phyloP scores from a whole-genome alignment of 2,329 filamentous ascomycete genomes.

The Chalara sp. region DNA sequence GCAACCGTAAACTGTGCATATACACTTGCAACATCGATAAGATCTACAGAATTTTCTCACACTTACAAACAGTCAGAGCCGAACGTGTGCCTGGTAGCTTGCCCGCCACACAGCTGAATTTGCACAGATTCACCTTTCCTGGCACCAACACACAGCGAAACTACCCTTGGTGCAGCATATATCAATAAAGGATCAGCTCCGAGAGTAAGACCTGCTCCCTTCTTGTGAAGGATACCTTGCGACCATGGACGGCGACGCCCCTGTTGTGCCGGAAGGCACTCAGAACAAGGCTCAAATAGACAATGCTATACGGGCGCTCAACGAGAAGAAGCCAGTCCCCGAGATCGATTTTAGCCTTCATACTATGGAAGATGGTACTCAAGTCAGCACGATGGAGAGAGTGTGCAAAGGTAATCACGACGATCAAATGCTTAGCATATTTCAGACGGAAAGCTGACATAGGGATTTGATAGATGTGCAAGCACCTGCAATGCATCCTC shows the following conservation, averaged over 20 bases:
- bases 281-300: conserved; percentile 54
- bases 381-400: conserved; percentile 91
- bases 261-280: conserved; percentile 13
- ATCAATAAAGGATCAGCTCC: too few species aligned
- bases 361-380: conserved; percentile 93
- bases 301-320: conserved; percentile 85
- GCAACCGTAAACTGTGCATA: too few species aligned
- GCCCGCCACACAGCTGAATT: too few species aligned
- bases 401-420: conserved; percentile 84
- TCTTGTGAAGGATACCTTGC: not conserved
- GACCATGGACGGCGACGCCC: conserved; percentile 25
- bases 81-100: too few species aligned
- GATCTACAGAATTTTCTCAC: too few species aligned
- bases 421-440: too few species aligned
- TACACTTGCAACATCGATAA: too few species aligned
- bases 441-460: conserved; percentile 12
- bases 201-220: too few species aligned
- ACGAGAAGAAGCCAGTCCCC: conserved; percentile 89
- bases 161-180: too few species aligned
- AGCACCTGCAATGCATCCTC: conserved; percentile 88
- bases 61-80: too few species aligned
- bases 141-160: too few species aligned
- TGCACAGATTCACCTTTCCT: too few species aligned
- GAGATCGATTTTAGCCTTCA: conserved; percentile 99
- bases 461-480: conserved; percentile 69